Base-by-base conservation (phyloP, 345 rosid genomes). In the Aegle marmelos region DNA sequence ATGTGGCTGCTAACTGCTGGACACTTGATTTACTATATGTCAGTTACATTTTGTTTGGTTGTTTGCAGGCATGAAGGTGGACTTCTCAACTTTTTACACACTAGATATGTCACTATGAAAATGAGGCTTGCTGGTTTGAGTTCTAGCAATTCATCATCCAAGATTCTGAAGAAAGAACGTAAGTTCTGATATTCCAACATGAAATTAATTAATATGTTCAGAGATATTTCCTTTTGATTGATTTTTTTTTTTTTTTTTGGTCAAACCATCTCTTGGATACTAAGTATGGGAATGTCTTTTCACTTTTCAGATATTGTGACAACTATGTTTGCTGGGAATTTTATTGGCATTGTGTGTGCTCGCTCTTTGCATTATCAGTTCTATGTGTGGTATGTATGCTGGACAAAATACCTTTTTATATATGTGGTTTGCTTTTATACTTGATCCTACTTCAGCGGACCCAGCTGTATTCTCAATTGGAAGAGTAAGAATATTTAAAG, bases 321-420 rank as follows among this genome's bases (percentile, higher is more conserved):
- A 27, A 85, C 94, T 60, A 83, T 96, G 95, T 88, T 94, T 77
- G 81, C 80, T 80, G 98, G 98, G 70, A 94, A 96, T 89, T 96
- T 96, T 78, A 88, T 96, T 60, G 99, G 99, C 82, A 83, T 96
- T 71, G 56, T 92, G 9, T 96, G 91, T 64, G 97, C 99, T 59
- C 94, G 99, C 41, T 94, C 99, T 61, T 88, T 96, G 86, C 99
- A 96, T 81, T 96, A 94, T 83, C 97, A 96, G 82, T 96, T 96
- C 83, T 96, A 96, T 82, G 92, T 98, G 31, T 96, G 99, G 99
- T 95, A 85, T 74, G 86, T 53, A 25, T 73, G 50, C 54, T 36
- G 54, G 22, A 37, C 9, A 53, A 64, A 53, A 10, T 30, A 27
- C 39, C 30, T 54, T 9, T 66, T 3, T 74, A 11, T 61, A 4